Evolutionary conservation across 371 early-diverging fungal species (phyloP), one percentile per base, ranked within the genome.

Genomic region (Haplosporangium sp.): DNA sequence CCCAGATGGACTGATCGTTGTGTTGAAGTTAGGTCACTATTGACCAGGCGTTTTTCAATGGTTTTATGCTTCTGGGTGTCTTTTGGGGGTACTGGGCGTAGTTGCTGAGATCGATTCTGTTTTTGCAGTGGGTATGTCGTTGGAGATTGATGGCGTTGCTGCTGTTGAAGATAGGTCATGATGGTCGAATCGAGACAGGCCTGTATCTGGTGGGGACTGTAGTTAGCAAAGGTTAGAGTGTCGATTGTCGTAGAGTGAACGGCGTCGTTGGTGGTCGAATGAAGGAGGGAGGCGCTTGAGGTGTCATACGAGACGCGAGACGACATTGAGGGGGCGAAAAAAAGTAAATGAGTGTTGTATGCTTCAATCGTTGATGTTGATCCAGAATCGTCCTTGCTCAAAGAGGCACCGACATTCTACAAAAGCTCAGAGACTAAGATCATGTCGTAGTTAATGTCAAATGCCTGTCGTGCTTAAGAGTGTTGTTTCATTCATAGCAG

Each of bases 151-250:
- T 40, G 55, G 13, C 48, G 45, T 36, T 48, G 67, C 40, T 43
- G 51, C 20, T 50, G 38, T 41, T 56, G 65, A 18, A 67, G 63
- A 55, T 72, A 72, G 18, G 66, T 72, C 73, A 72, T 72, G 36
- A 72, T 61, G 29, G 73, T 72, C 6, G 73, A 66, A 46, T 72
- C 66, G 3, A 66, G 66, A 41, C 66, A 72, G 20, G 62, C 73
- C 23, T 66, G 73, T 29, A 72, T 61, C 21, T 43, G 61, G 29
- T 62, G 66, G 12, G 73, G 66, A 66, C 66, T 72, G 47, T 72
- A 72, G 66, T 66, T 59, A 20, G 73, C 43, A 20, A 72, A 66
- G 36, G 61, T 55, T 46, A 66, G 40, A 38, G 73, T 43, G 43
- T 62, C 62, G 29, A 60, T 45, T n/a, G 73, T 23, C 42, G 67